Percentiles rank a stretch among this genome's conserved stretches.
phyloP scores from a whole-genome alignment of 2,329 filamentous ascomycete species.

The Ilyonectria mors-panacis region DNA sequence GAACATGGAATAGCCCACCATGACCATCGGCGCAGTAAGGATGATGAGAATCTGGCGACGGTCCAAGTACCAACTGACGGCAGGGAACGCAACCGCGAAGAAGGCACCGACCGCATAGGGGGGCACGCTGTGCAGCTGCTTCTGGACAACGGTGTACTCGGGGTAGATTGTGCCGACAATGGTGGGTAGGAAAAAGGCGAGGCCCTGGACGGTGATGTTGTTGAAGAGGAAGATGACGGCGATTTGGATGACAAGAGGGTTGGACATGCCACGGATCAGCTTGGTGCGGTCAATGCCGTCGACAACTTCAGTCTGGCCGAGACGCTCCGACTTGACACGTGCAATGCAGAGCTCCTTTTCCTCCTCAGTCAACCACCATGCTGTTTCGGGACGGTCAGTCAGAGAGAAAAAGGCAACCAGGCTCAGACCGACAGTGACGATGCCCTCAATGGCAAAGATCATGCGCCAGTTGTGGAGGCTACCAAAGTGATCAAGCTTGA shows the following conservation, averaged over 20 bases:
- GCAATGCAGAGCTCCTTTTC: conserved; percentile 76
- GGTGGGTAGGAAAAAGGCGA: conserved; percentile 77
- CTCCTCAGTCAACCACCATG: conserved; percentile 73
- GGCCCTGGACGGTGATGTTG: conserved; percentile 77
- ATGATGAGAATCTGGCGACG: conserved; percentile 70
- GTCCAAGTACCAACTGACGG: conserved; percentile 70
- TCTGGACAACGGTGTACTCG: conserved; percentile 66
- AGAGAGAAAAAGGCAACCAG: conserved; percentile 73
- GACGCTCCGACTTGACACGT: conserved; percentile 71
- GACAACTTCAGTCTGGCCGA: conserved; percentile 72
- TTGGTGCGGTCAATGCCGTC: conserved; percentile 73
- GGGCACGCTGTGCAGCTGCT: conserved; percentile 76
- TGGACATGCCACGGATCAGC: conserved; percentile 71
- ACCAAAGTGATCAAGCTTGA: conserved; percentile 71
- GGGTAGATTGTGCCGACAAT: conserved; percentile 78
- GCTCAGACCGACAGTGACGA: conserved; percentile 68
- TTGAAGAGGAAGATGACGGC: conserved; percentile 73
- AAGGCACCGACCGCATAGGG: conserved; percentile 75
- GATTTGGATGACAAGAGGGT: conserved; percentile 69
- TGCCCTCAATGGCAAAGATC: conserved; percentile 80
- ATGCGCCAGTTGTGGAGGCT: conserved; percentile 73
- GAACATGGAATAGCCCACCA: conserved; percentile 77
- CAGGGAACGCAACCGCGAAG: conserved; percentile 71
- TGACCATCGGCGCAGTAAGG: conserved; percentile 68
- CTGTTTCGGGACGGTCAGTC: conserved; percentile 77